Evolutionary conservation across 345 rosid species (phyloP).

Genomic region (Anacardium occidentale): DNA sequence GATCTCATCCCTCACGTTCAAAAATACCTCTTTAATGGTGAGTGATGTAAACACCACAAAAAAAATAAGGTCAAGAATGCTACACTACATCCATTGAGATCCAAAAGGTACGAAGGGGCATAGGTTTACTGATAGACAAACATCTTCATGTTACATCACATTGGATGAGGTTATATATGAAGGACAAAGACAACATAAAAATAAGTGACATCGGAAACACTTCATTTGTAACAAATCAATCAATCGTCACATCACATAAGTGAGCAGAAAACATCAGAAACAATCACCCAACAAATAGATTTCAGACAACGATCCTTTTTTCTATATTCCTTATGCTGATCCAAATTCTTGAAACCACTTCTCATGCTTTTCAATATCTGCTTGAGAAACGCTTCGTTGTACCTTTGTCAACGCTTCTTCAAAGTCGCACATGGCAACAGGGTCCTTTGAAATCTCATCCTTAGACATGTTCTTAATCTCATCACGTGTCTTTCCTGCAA

Average conservation of each 20-base stretch:
- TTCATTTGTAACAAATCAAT: neutral
- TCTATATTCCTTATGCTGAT: slow-evolving; percentile 61
- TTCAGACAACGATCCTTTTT: neutral
- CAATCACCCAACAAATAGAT: neutral
- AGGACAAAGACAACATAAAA: slow-evolving; percentile 14
- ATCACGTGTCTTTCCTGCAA: slow-evolving; percentile 96
- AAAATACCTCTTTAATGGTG: too few relatives aligned
- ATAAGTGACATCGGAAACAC: neutral
- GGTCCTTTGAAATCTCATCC: slow-evolving; percentile 97
- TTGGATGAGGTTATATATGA: neutral
- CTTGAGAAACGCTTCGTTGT: slow-evolving; percentile 87
- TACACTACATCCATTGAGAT: too few relatives aligned
- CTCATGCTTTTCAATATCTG: slow-evolving; percentile 94
- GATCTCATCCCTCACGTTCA: too few relatives aligned
- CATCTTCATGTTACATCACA: slow-evolving; percentile 19
- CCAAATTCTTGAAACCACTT: slow-evolving; percentile 96
- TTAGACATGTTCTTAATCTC: slow-evolving; percentile 99
- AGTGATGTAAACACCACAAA: too few relatives aligned
- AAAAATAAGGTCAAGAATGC: too few relatives aligned
- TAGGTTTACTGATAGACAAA: neutral
- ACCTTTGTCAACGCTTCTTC: slow-evolving; percentile 94
- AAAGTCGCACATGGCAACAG: slow-evolving; percentile 98
- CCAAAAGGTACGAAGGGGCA: neutral
- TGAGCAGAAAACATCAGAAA: neutral
- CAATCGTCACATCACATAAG: slow-evolving; percentile 9